Conservation (phyloP, 1,284 basidiomycete genomes). For the Apiotrichum laibachii region DNA sequence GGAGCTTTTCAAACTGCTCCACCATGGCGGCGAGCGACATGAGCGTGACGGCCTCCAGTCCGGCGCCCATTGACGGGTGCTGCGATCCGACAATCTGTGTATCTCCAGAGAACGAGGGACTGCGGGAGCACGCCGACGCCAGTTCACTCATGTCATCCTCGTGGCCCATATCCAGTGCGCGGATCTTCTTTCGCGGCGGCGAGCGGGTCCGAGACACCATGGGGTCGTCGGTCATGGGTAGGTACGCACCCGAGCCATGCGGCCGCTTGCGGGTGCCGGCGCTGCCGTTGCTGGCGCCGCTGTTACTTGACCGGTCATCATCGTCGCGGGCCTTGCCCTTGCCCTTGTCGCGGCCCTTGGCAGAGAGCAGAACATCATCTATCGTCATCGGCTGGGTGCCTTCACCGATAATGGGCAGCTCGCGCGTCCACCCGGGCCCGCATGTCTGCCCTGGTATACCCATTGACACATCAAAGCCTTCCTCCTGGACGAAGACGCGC, state of each 20-base stretch:
- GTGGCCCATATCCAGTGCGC: conserved; percentile 20
- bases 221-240: too few relatives aligned
- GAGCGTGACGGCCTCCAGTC: conserved; percentile 44
- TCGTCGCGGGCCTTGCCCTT: conserved; percentile 23
- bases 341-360: conserved; percentile 26
- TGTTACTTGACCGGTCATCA: background rate
- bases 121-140: background rate
- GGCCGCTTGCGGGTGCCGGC: conserved; percentile 31
- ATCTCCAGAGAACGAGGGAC: background rate
- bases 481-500: conserved; percentile 44
- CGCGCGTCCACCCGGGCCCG: conserved; percentile 31
- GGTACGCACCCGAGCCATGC: conserved; percentile 19
- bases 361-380: conserved; percentile 9
- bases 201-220: background rate
- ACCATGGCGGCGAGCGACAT: conserved; percentile 46
- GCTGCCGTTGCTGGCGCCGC: too few relatives aligned
- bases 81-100: background rate
- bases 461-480: conserved; percentile 20
- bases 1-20: conserved; percentile 44
- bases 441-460: conserved; percentile 7
- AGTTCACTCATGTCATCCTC: conserved; percentile 20
- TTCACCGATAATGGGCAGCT: conserved; percentile 18
- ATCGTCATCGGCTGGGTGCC: conserved; percentile 12
- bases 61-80: conserved; percentile 35
- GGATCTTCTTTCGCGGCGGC: conserved; percentile 46